Base-by-base conservation (phyloP, 202 grass and related monocot species). In the Carex sylvatica region DNA sequence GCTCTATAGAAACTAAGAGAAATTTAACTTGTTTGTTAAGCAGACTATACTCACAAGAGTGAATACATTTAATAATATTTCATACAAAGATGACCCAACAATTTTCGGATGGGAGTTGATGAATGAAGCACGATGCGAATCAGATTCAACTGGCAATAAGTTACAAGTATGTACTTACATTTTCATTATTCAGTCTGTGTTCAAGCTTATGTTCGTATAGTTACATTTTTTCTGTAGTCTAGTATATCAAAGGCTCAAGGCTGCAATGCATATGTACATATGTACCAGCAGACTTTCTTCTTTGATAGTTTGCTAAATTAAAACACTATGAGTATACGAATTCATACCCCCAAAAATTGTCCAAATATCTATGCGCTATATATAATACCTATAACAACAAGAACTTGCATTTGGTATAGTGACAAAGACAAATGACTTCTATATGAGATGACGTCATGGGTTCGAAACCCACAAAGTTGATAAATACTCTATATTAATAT, bases 91-190 rank as follows among this genome's bases (percentile, higher is more conserved):
- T 28, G 92, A 94, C 47, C 86, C 92, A 54, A 91, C 89, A 44
- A 91, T 94, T 68, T 83, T 94, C 9, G 89, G 89, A 11, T 94
- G 92, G 92, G 92, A 94, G 84, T 81, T 94, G 49, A 91, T 94
- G 72, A 94, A 94, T 13, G 92, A 94, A 70, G 89, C 87, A 5
- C 85, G 77, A 79, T 94, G 92, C 71, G 1, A 46, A 79, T 90
- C 89, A 14, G 89, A 94, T 23, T 86, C 92, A 11, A 85, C 87
- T 2, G 89, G 92, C 9, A 35, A 79, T 42, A 88, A 61, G 71
- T 83, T 91, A 70, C 92, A 94, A 80, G 91, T 90, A 59, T 23
- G 42, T 28, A 47, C 9, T 71, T 47, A 47, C 40, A 71, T 74
- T 54, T 26, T 53, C 23, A 5, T 75, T 42, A 55, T 75, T 24